Evolutionary conservation across 805 yeast species (phyloP).

Genomic region (Wickerhamiella azymoides): DNA sequence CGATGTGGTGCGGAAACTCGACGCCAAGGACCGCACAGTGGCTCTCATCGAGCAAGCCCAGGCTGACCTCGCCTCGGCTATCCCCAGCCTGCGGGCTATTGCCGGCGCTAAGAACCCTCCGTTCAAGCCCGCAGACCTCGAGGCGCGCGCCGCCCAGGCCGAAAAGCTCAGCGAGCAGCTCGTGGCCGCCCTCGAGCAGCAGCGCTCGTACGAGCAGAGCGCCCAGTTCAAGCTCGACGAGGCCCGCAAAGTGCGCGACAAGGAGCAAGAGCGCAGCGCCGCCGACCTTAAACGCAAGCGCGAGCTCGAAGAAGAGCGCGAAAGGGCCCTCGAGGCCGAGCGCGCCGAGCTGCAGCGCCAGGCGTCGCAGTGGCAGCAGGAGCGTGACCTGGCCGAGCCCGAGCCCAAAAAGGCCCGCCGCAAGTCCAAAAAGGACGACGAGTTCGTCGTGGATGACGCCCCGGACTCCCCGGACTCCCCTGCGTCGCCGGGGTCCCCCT

Average conservation of each 20-base stretch:
- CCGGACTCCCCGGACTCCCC: conserved; percentile 19
- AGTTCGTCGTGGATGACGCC: conserved; percentile 29
- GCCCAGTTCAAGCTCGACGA: conserved; percentile 50
- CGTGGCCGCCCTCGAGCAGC: conserved; percentile 56
- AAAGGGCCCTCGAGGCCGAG: conserved; percentile 23
- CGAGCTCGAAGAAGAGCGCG: conserved; percentile 21
- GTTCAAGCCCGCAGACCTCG: conserved; percentile 63
- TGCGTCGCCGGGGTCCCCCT: neutral
- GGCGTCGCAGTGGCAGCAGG: conserved; percentile 26
- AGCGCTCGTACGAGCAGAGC: conserved; percentile 47
- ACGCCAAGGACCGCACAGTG: conserved; percentile 44
- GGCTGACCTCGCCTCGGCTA: conserved; percentile 47
- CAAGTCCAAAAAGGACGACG: conserved; percentile 16
- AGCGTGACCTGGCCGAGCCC: conserved; percentile 22
- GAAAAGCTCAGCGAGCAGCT: conserved; percentile 55
- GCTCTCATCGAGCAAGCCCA: conserved; percentile 46
- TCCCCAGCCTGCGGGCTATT: conserved; percentile 41
- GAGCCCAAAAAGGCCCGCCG: conserved; percentile 11
- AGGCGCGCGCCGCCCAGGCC: conserved; percentile 63
- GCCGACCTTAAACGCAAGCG: conserved; percentile 23
- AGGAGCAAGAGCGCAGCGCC: conserved; percentile 34
- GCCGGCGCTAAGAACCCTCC: conserved; percentile 55
- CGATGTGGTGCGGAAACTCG: conserved; percentile 55
- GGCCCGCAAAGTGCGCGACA: conserved; percentile 54
- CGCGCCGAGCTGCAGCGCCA: conserved; percentile 22